Conservation (phyloP, 2,329 filamentous ascomycete species). For the Xylaria multiplex region DNA sequence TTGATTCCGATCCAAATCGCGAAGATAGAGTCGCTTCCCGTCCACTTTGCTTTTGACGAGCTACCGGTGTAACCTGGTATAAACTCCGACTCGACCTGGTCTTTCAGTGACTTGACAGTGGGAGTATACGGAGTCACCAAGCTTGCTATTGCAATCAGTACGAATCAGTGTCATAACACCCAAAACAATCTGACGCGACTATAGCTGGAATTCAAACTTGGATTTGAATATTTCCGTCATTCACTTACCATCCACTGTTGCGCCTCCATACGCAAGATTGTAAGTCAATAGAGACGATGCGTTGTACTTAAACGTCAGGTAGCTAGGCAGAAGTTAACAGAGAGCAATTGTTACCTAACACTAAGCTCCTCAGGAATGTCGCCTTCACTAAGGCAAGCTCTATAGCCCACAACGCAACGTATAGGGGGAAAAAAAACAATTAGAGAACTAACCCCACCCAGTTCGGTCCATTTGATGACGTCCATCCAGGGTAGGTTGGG, state of each 20-base stretch:
- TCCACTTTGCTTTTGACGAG: conserved; percentile 52
- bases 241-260: conserved; percentile 58
- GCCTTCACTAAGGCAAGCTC: background rate
- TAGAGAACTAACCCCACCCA: conserved; percentile 53
- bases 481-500: conserved; percentile 63
- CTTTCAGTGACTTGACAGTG: conserved; percentile 59
- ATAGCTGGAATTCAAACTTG: background rate
- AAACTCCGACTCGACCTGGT: conserved; percentile 60
- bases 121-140: conserved; percentile 62
- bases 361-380: background rate
- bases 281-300: conserved; percentile 58
- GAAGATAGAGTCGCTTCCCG: conserved; percentile 54
- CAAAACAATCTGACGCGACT: too few species aligned
- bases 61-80: conserved; percentile 52
- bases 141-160: conserved; percentile 33
- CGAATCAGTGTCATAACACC: background rate
- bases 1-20: conserved; percentile 66
- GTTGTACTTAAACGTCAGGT: conserved; percentile 59
- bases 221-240: background rate
- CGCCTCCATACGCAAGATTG: conserved; percentile 65
- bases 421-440: background rate
- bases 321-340: conserved; percentile 46
- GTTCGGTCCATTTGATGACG: conserved; percentile 61
- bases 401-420: background rate
- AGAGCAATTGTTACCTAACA: background rate